Base-by-base conservation (phyloP, 2,329 filamentous ascomycete species). In the Fusarium penzigii region DNA sequence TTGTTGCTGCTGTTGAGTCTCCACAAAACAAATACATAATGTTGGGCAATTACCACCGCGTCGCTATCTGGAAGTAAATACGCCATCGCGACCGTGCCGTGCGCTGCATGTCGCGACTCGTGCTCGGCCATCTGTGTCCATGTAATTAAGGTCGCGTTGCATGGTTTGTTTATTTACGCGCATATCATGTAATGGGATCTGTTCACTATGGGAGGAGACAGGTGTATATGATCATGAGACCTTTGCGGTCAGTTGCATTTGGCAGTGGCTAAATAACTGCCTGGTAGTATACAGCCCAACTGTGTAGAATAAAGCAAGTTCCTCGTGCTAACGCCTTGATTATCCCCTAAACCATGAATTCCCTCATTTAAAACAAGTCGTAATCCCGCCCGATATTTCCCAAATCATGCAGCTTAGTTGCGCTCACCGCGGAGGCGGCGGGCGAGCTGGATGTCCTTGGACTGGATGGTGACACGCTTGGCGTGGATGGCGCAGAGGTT, bases 401-500 rank as follows among this genome's bases (percentile, higher is more conserved):
- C 51, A 59, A 53, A 48, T 44, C 55, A 38, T 14, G 25, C 44
- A 55, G 56, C 76, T 84, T 85, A 93, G 82, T 90, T 92, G 75
- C 90, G 88, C 82, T 94, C 92, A 65, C 94, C 94, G 70, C 94
- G 90, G 72, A 99, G 90, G 70, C 94, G 90, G 66, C 94, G 89
- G 70, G 93, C 92, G 46, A 97, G 86, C 80, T 97, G 93, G 73
- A 97, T 97, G 69, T 97, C 93, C 84, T 97, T 97, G 64, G 87
- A 87, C 78, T 93, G 93, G 78, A 97, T 97, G 71, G 93, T 97
- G 72, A 97, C 94, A 81, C 94, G 92, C 87, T 97, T 97, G 78
- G 94, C 93, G 80, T 97, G 94, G 76, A 97, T 96, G 71, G 94
- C 93, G 80, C 93, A 97, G 48, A 96, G 81, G 82, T 97, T 97